phyloP scores from a whole-genome alignment of 441 rosid species.

The Gossypium lobatum region DNA sequence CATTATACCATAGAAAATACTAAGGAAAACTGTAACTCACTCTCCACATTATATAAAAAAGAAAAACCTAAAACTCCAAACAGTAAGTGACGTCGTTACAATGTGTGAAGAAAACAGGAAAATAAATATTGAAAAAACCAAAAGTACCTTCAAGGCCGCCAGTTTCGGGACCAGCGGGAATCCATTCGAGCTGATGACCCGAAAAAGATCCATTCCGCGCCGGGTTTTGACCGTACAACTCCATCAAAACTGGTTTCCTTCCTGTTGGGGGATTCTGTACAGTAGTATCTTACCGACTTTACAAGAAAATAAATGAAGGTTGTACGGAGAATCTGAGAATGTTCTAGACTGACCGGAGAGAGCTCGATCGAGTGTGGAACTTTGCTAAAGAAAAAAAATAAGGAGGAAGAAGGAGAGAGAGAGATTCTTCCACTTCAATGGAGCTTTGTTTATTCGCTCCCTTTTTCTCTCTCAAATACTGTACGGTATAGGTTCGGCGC shows the following conservation, averaged over 20 bases:
- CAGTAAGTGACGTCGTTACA: neutral
- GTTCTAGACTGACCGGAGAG: conserved; percentile 22
- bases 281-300: conserved; percentile 23
- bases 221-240: conserved; percentile 60
- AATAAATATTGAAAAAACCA: conserved; percentile 3
- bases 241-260: conserved; percentile 32
- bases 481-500: conserved; percentile 34
- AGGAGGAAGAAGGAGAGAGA: conserved; percentile 2
- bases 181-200: conserved; percentile 50
- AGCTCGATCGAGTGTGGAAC: conserved; percentile 22
- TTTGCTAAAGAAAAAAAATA: neutral
- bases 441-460: conserved; percentile 21
- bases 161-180: conserved; percentile 38
- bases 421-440: conserved; percentile 16
- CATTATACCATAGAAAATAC: conserved; percentile 16
- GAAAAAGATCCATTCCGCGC: conserved; percentile 49
- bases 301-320: conserved; percentile 2
- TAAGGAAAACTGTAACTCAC: conserved; percentile 3
- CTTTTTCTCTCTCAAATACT: conserved; percentile 21
- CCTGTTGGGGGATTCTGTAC: conserved; percentile 30
- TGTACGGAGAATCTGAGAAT: neutral
- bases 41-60: conserved; percentile 14
- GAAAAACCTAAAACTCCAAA: conserved; percentile 32
- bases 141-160: conserved; percentile 57
- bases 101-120: conserved; percentile 9